These are phyloP conservation scores for Saprolegnia diclina DNA, from an alignment of 352 stramenopile genomes.

Conservation along the genomic window DNA sequence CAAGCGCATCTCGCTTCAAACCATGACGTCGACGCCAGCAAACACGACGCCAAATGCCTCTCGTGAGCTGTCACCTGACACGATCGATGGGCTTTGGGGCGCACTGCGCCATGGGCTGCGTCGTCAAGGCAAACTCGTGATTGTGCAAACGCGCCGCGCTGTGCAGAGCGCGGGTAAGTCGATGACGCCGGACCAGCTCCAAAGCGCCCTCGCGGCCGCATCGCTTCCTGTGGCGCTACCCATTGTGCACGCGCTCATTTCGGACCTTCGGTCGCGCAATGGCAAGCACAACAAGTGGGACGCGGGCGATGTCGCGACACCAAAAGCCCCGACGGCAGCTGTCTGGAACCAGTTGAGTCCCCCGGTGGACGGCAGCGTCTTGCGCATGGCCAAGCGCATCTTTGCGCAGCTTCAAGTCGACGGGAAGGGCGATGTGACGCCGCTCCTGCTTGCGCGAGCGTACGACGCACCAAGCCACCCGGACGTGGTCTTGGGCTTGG, in stretches of 20 bases:
- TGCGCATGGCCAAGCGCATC: slow-evolving; percentile 32
- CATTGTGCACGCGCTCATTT: slow-evolving; percentile 4
- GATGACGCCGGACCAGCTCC: slow-evolving; percentile 15
- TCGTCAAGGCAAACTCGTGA: background rate
- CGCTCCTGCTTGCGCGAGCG: slow-evolving; percentile 47
- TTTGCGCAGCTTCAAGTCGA: slow-evolving; percentile 42
- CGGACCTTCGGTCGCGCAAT: slow-evolving; percentile 4
- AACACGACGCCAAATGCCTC: background rate
- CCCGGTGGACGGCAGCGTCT: background rate
- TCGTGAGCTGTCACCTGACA: background rate
- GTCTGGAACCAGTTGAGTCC: slow-evolving; percentile 11
- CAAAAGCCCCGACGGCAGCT: slow-evolving; percentile 1
- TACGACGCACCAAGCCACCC: slow-evolving; percentile 56
- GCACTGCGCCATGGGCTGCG: slow-evolving; percentile 13
- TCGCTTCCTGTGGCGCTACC: background rate
- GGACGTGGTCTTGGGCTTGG: slow-evolving; percentile 48
- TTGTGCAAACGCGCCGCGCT: slow-evolving; percentile 15
- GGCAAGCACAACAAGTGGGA: slow-evolving; percentile 6
- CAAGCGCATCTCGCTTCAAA: slow-evolving; percentile 18
- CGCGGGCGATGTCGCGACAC: slow-evolving; percentile 15
- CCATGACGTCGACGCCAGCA: background rate
- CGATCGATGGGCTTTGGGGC: slow-evolving; percentile 22
- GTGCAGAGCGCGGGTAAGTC: slow-evolving; percentile 12
- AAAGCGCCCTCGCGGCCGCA: background rate
- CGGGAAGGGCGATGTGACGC: slow-evolving; percentile 58